Evolutionary conservation across 495 filamentous ascomycete species (phyloP).

Genomic region (Stereocaulon alpinum): DNA sequence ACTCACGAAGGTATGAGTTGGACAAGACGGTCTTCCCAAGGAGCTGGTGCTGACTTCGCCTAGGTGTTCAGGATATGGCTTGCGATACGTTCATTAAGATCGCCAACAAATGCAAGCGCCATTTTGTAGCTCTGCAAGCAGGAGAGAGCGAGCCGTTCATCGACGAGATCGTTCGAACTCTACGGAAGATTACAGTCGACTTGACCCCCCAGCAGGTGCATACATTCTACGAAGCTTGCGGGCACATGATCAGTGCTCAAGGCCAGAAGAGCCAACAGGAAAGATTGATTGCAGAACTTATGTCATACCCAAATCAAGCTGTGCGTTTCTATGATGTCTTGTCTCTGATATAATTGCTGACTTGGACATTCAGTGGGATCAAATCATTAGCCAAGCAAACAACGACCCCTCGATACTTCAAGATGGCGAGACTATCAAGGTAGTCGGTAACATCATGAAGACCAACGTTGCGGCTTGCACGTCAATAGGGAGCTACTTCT

Average conservation of each 20-base stretch:
- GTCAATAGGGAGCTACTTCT: constrained; percentile 94
- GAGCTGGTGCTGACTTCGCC: background rate
- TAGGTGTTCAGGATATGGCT: constrained; percentile 93
- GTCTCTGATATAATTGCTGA: background rate
- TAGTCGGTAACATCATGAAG: constrained; percentile 99
- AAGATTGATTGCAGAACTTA: constrained; percentile 79
- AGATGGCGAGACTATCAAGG: constrained; percentile 88
- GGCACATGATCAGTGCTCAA: constrained; percentile 97
- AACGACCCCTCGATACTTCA: constrained; percentile 73
- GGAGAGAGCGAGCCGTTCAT: constrained; percentile 95
- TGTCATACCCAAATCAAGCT: constrained; percentile 83
- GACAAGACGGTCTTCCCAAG: background rate
- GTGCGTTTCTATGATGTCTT: background rate
- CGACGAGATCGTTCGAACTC: constrained; percentile 92
- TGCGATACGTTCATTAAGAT: constrained; percentile 99
- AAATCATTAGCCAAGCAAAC: constrained; percentile 78
- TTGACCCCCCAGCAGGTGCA: constrained; percentile 94
- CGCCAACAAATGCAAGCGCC: constrained; percentile 90
- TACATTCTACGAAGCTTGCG: constrained; percentile 98
- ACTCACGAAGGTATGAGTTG: constrained; percentile 64
- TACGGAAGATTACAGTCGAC: constrained; percentile 90
- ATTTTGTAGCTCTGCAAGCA: constrained; percentile 93
- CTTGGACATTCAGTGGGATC: constrained; percentile 54
- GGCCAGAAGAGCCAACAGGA: constrained; percentile 88
- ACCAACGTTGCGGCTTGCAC: constrained; percentile 96